Evolutionary conservation across 768 basidiomycete genomes (phyloP).

Genomic region (Scleroderma citrinum): DNA sequence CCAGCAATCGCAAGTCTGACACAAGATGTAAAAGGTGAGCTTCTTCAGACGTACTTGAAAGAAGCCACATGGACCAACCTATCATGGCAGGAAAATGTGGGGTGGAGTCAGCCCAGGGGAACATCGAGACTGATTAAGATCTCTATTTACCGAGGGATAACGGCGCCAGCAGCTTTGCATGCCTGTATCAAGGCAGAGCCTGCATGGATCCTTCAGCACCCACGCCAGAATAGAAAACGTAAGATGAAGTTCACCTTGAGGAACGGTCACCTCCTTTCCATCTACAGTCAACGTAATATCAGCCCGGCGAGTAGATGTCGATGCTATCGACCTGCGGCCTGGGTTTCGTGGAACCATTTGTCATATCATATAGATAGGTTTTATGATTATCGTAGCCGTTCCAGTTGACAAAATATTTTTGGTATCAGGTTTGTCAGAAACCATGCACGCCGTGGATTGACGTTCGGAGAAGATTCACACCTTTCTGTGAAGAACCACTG

Average conservation of each 20-base stretch:
- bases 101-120: conserved; percentile 10
- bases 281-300: conserved; percentile 93
- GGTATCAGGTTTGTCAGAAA: not conserved
- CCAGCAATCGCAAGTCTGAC: conserved; percentile 89
- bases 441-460: not conserved
- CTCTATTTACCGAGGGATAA: conserved; percentile 63
- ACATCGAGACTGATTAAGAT: not conserved
- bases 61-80: conserved; percentile 37
- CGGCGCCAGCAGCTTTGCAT: conserved; percentile 82
- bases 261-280: conserved; percentile 95
- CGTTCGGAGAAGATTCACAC: conserved; percentile 12
- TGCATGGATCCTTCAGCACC: conserved; percentile 24
- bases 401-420: not conserved
- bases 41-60: conserved; percentile 1
- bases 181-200: conserved; percentile 96
- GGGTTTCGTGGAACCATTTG: not conserved
- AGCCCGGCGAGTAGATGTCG: conserved; percentile 58
- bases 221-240: not conserved
- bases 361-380: not conserved
- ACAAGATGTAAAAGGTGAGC: not conserved
- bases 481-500: conserved; percentile 33
- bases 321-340: conserved; percentile 61
- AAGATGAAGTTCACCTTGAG: conserved; percentile 65
- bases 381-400: not conserved
- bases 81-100: conserved; percentile 83